Percentiles rank a stretch among this genome's conserved stretches.
Conservation (phyloP, 2,329 filamentous ascomycete species). For the Diaporthe ampelina region DNA sequence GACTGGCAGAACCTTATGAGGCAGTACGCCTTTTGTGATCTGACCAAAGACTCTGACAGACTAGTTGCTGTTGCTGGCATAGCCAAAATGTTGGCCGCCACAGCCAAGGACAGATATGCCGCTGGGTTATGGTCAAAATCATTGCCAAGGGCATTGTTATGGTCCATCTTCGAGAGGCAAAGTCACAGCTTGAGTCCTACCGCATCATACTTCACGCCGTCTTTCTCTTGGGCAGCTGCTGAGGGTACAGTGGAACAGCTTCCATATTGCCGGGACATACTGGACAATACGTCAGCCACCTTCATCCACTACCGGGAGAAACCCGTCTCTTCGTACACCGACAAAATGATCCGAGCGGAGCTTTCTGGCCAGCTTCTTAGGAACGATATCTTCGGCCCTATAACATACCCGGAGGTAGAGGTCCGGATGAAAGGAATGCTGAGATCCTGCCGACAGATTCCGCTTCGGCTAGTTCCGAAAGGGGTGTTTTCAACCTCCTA, state of each 20-base stretch:
- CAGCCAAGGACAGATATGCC: neutral
- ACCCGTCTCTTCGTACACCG: no score
- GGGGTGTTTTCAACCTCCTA: no score
- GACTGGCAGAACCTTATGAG: neutral
- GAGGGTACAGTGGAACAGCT: neutral
- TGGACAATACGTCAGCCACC: neutral
- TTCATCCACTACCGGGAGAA: neutral
- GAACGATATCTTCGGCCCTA: neutral
- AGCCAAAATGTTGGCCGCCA: neutral
- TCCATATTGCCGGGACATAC: fast-evolving
- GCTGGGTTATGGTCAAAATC: neutral
- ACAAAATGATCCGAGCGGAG: neutral
- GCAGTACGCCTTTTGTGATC: neutral
- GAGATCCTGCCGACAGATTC: neutral
- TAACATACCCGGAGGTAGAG: neutral
- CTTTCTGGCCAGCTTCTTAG: neutral
- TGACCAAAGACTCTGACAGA: neutral
- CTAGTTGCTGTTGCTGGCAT: neutral
- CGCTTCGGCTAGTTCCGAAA: neutral
- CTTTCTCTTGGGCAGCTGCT: neutral
- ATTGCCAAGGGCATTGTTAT: neutral
- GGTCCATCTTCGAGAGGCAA: neutral
- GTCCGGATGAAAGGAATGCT: neutral
- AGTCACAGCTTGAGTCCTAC: neutral
- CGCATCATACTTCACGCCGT: neutral